Evolutionary conservation across 129 eudicot genomes (phyloP).

Genomic region (Flaveria ramosissima): DNA sequence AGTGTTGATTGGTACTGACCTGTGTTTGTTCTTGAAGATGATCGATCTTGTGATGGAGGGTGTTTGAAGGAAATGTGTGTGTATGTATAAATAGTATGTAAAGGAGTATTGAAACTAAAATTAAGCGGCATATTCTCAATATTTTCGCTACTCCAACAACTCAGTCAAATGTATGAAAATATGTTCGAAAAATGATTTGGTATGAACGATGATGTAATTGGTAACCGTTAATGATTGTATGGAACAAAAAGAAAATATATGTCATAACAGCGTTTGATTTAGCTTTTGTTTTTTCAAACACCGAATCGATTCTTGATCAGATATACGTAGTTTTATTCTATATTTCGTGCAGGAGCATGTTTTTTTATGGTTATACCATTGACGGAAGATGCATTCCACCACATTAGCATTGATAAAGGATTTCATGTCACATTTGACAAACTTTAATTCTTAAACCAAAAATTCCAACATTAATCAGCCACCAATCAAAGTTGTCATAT

Average conservation of each 20-base stretch:
- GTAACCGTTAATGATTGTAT: slow-evolving; percentile 6
- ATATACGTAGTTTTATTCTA: too few species aligned
- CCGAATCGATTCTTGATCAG: too few species aligned
- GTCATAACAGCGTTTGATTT: too few species aligned
- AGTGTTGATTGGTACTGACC: background rate
- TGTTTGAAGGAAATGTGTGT: background rate
- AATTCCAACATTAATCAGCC: too few species aligned
- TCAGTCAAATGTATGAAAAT: slow-evolving; percentile 31
- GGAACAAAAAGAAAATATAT: background rate
- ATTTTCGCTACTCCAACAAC: slow-evolving; percentile 43
- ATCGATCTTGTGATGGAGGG: background rate
- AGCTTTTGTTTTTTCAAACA: too few species aligned
- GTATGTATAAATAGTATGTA: slow-evolving; percentile 28
- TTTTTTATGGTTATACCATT: too few species aligned
- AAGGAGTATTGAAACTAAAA: slow-evolving; percentile 40
- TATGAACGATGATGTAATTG: slow-evolving; percentile 8
- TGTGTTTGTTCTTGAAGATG: slow-evolving; percentile 12
- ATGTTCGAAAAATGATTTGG: background rate
- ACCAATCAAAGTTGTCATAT: too few species aligned
- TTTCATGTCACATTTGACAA: too few species aligned
- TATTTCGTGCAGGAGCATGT: too few species aligned
- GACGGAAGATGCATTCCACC: too few species aligned
- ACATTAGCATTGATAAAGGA: too few species aligned
- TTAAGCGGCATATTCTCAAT: slow-evolving; percentile 45
- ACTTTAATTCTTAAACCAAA: too few species aligned